Conservation (phyloP, 2,329 filamentous ascomycete species). For the Alternaria dauci region DNA sequence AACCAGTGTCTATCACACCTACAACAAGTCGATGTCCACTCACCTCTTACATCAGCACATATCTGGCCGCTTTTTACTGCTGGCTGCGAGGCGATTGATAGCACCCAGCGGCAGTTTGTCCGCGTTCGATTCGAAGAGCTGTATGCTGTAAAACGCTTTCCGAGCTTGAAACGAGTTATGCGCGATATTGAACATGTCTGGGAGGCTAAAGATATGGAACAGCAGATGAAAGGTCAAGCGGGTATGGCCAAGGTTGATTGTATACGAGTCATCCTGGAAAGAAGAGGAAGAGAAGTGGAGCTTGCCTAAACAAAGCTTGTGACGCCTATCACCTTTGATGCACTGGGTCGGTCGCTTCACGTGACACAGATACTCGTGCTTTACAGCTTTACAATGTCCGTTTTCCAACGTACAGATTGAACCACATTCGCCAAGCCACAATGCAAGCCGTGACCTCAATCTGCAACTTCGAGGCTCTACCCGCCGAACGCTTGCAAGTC, state of each 20-base stretch:
- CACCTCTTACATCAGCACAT: conserved; percentile 38
- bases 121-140: conserved; percentile 35
- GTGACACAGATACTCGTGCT: too few relatives aligned
- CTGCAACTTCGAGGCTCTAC: too few relatives aligned
- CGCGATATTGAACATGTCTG: conserved; percentile 44
- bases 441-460: too few relatives aligned
- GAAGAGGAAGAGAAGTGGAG: conserved; percentile 40
- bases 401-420: too few relatives aligned
- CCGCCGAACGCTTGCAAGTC: neutral
- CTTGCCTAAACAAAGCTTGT: conserved; percentile 27
- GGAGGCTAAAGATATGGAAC: conserved; percentile 39
- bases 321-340: neutral
- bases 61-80: conserved; percentile 47
- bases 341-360: neutral
- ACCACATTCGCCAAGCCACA: too few relatives aligned
- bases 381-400: too few relatives aligned
- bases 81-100: conserved; percentile 39
- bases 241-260: conserved; percentile 44
- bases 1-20: conserved; percentile 33
- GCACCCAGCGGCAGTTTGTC: conserved; percentile 35
- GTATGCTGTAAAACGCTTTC: conserved; percentile 35
- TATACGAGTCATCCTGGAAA: conserved; percentile 40
- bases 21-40: conserved; percentile 24
- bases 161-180: conserved; percentile 36
- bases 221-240: conserved; percentile 28